These are phyloP conservation scores for Aspergillus steynii DNA, from an alignment of 495 filamentous ascomycete species.

Conservation along the genomic window DNA sequence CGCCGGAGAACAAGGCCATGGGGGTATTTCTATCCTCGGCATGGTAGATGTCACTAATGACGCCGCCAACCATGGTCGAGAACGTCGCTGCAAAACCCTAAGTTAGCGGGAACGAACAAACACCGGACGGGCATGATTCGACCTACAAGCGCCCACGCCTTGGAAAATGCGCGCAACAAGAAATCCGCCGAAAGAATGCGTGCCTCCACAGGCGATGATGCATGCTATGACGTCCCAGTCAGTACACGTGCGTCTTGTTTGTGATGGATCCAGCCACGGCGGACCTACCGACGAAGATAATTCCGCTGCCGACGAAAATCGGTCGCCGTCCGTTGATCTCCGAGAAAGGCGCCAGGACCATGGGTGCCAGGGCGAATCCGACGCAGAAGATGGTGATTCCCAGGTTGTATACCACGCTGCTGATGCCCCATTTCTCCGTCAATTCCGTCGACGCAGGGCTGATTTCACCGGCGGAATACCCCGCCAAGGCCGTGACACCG, in stretches of 20 bases:
- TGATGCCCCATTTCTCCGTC: conserved; percentile 60
- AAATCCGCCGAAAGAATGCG: conserved; percentile 69
- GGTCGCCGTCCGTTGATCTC: conserved; percentile 84
- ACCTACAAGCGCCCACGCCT: conserved; percentile 66
- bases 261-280: background rate
- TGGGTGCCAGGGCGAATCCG: conserved; percentile 84
- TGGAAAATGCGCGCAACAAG: conserved; percentile 74
- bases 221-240: conserved; percentile 43
- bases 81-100: conserved; percentile 57
- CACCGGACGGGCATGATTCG: background rate
- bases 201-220: conserved; percentile 76
- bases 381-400: conserved; percentile 81
- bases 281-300: conserved; percentile 59
- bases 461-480: conserved; percentile 82
- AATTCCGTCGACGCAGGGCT: conserved; percentile 66
- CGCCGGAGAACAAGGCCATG: conserved; percentile 82
- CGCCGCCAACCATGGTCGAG: conserved; percentile 89
- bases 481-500: conserved; percentile 72
- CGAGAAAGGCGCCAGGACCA: conserved; percentile 87
- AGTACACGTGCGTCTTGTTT: background rate
- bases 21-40: conserved; percentile 79
- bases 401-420: conserved; percentile 63
- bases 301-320: conserved; percentile 73
- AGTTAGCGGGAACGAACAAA: background rate
- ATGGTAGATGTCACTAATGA: conserved; percentile 86